Conservation (phyloP, 805 yeast genomes). For the Cyberlindnera amylophila region DNA sequence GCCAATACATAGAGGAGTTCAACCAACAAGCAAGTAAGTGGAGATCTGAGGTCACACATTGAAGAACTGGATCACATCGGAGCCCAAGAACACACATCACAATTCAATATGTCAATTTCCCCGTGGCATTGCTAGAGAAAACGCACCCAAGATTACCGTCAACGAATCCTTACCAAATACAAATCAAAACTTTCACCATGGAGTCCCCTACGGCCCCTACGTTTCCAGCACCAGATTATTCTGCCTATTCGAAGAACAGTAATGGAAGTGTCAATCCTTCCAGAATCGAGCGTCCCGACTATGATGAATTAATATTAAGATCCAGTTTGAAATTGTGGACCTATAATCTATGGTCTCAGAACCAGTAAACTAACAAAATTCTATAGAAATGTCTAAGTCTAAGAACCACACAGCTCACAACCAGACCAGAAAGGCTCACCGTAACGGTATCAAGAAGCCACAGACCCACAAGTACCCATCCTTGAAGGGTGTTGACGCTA, state of each 20-base stretch:
- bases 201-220: too few species aligned
- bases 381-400: constrained; percentile 85
- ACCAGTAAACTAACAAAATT: constrained; percentile 29
- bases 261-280: too few species aligned
- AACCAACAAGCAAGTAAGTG: constrained; percentile 21
- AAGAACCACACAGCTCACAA: constrained; percentile 99
- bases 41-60: not conserved
- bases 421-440: constrained; percentile 99
- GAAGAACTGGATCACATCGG: not conserved
- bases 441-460: constrained; percentile 99
- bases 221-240: too few species aligned
- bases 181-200: too few species aligned
- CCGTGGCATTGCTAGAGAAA: too few species aligned
- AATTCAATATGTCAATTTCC: too few species aligned
- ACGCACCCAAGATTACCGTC: too few species aligned
- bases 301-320: not conserved
- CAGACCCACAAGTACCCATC: constrained; percentile 97
- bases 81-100: too few species aligned
- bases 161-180: too few species aligned
- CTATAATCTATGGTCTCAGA: not conserved
- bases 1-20: not conserved
- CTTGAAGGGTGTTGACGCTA: constrained; percentile 97
- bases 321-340: constrained; percentile 8
- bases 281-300: too few species aligned
- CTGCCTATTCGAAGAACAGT: too few species aligned